phyloP scores from a whole-genome alignment of 73 alveolate genomes.

The Paramecium tetraurelia region DNA sequence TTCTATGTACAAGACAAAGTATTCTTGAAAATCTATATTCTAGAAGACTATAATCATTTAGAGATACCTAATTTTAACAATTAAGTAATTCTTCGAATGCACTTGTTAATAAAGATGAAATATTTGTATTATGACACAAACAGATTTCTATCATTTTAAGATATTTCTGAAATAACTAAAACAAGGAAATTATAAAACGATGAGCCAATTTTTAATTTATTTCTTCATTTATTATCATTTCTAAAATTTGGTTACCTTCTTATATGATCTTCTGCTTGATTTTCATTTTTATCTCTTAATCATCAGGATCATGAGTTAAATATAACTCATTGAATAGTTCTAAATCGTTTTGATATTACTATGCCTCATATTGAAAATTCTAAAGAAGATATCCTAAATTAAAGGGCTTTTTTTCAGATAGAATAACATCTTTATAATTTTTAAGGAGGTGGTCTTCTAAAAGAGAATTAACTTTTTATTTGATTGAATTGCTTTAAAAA shows the following conservation, averaged over 20 bases:
- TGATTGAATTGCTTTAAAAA: neutral
- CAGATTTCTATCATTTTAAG: neutral
- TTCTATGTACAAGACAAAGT: neutral
- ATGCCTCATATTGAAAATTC: neutral
- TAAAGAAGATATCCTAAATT: neutral
- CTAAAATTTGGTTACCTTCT: neutral
- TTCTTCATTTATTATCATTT: neutral
- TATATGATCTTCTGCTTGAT: neutral
- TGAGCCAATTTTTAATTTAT: neutral
- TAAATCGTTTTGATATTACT: neutral
- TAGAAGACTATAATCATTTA: neutral
- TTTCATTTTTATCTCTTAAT: neutral
- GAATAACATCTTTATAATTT: neutral
- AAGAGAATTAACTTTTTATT: neutral
- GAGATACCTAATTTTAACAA: neutral
- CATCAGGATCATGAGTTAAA: neutral
- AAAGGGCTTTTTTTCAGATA: neutral
- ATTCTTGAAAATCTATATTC: neutral
- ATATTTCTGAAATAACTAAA: neutral
- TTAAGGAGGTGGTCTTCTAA: neutral
- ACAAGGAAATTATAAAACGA: neutral
- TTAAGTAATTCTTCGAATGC: slow-evolving; percentile 12
- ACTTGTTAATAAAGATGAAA: neutral
- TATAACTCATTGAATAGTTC: neutral
- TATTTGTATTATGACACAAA: neutral